These are phyloP conservation scores for Carpinus fangiana DNA, from an alignment of 306 rosid genomes.

Conservation along the genomic window DNA sequence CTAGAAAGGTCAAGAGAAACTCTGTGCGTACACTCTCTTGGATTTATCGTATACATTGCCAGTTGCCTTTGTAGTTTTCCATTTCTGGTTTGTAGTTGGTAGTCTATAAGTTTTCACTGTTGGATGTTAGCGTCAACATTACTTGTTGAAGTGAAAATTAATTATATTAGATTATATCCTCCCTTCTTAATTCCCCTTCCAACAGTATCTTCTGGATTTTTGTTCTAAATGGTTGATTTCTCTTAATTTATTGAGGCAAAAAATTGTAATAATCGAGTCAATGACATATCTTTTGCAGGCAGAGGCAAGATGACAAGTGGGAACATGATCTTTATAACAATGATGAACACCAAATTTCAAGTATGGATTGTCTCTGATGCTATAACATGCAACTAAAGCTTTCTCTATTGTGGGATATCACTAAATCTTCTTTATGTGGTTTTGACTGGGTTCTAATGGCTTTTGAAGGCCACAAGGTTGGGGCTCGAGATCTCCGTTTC, in stretches of 20 bases:
- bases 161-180: constrained; percentile 6
- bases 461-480: constrained; percentile 69
- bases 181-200: not conserved
- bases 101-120: not conserved
- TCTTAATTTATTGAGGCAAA: not conserved
- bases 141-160: constrained; percentile 17
- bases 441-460: constrained; percentile 57
- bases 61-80: not conserved
- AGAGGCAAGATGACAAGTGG: constrained; percentile 96
- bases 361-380: constrained; percentile 59
- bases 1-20: not conserved
- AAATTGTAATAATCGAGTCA: not conserved
- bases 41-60: not conserved
- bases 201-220: constrained; percentile 12
- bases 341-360: constrained; percentile 55
- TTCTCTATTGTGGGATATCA: constrained; percentile 45
- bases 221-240: not conserved
- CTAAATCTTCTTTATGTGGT: constrained; percentile 36
- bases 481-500: constrained; percentile 85
- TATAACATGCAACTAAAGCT: constrained; percentile 36
- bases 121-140: constrained; percentile 8
- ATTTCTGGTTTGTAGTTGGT: not conserved
- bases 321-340: constrained; percentile 91
- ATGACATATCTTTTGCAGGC: constrained; percentile 54
- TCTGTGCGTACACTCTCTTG: not conserved